phyloP scores from a whole-genome alignment of 768 basidiomycete genomes.

The Cystofilobasidium bisporidii region DNA sequence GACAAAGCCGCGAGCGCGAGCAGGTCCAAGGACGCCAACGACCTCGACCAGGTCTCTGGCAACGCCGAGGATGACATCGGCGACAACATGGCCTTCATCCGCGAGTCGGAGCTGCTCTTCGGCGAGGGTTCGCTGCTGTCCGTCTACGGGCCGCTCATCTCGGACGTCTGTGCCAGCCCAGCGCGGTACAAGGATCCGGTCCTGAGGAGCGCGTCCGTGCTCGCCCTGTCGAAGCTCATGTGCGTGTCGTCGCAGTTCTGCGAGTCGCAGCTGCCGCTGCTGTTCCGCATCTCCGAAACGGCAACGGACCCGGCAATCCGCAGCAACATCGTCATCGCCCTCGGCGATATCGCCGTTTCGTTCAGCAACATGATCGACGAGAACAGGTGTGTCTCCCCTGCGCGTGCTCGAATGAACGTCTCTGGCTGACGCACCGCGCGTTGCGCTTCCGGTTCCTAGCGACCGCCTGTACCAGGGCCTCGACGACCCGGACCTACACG shows the following conservation, averaged over 20 bases:
- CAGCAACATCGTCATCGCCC: constrained; percentile 92
- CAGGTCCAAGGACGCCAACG: constrained; percentile 49
- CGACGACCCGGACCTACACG: constrained; percentile 70
- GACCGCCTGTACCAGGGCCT: constrained; percentile 90
- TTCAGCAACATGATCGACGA: constrained; percentile 96
- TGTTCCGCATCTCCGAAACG: constrained; percentile 90
- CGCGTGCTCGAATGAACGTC: too few relatives aligned
- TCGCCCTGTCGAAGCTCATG: constrained; percentile 90
- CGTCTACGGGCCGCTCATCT: constrained; percentile 78
- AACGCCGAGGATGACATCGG: constrained; percentile 98
- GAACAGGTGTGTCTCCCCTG: constrained; percentile 50
- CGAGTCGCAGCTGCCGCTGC: constrained; percentile 69
- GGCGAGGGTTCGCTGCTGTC: constrained; percentile 71
- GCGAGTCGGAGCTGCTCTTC: constrained; percentile 80
- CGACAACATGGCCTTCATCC: constrained; percentile 69
- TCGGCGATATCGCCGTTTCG: constrained; percentile 96
- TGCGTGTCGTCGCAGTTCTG: constrained; percentile 92
- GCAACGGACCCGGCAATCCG: constrained; percentile 81
- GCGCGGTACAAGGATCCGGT: constrained; percentile 86
- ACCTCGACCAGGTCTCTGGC: constrained; percentile 92
- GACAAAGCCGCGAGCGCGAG: constrained; percentile 48
- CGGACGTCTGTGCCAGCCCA: constrained; percentile 81
- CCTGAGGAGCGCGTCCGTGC: constrained; percentile 72
- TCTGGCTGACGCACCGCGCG: background rate
- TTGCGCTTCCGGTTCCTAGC: constrained; percentile 27